Conservation (phyloP, 129 eudicot genomes). For the Centrapalus pauciflorus region DNA sequence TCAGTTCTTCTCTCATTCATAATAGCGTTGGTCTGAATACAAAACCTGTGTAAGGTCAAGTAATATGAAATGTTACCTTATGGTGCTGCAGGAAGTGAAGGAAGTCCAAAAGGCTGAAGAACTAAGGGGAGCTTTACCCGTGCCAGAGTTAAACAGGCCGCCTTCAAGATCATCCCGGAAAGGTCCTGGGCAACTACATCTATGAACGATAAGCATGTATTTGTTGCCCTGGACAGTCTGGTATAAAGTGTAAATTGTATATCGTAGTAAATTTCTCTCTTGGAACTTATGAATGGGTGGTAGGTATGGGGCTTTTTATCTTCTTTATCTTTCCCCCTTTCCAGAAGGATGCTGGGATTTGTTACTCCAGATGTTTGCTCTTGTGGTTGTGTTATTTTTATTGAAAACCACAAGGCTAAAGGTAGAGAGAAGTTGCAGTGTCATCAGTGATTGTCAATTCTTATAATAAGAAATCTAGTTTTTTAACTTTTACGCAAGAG, state of each 20-base stretch:
- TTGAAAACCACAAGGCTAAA: constrained; percentile 53
- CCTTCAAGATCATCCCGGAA: constrained; percentile 57
- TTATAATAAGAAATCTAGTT: constrained; percentile 7
- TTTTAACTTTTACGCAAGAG: too few relatives aligned
- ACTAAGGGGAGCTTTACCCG: constrained; percentile 29
- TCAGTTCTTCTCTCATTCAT: too few relatives aligned
- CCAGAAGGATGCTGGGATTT: constrained; percentile 38
- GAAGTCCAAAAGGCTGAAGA: constrained; percentile 55
- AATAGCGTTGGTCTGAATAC: too few relatives aligned
- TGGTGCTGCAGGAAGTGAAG: constrained; percentile 36
- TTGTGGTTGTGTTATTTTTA: constrained; percentile 79
- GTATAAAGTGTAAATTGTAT: constrained; percentile 64
- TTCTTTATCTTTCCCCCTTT: constrained; percentile 3
- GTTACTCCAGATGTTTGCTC: constrained; percentile 38
- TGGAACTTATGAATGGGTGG: constrained; percentile 32
- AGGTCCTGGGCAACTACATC: constrained; percentile 69
- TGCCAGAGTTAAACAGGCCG: constrained; percentile 41
- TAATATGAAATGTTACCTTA: background rate
- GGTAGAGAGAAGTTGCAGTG: constrained; percentile 24
- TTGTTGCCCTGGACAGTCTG: constrained; percentile 18
- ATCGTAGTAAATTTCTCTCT: constrained; percentile 36
- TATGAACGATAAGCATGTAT: constrained; percentile 24
- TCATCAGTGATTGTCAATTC: constrained; percentile 11
- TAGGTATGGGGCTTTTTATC: constrained; percentile 26
- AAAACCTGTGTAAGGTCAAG: background rate